A percentile compares a stretch with the other conserved stretches of the same genome.
Evolutionary conservation across 352 stramenopile genomes (phyloP).

Genomic region (Nothophytophthora sp.): DNA sequence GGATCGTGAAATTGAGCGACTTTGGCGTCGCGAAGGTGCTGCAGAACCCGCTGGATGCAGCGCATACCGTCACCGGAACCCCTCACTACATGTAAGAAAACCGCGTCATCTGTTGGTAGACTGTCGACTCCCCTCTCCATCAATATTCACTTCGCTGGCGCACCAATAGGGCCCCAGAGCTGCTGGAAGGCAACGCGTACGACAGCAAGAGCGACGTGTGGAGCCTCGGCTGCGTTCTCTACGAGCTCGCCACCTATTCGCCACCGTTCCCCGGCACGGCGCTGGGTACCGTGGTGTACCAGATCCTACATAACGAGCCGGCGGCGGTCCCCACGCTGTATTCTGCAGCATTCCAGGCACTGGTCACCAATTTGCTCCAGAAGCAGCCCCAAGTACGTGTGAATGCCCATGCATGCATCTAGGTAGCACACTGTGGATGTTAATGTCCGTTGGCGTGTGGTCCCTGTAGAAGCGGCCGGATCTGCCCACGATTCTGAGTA

Average conservation of each 20-base stretch:
- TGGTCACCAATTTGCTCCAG: conserved; percentile 37
- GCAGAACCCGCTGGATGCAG: conserved; percentile 42
- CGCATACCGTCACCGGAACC: conserved; percentile 67
- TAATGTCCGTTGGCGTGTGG: no score
- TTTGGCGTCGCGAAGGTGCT: conserved; percentile 61
- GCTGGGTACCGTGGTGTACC: conserved; percentile 56
- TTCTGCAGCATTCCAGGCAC: conserved; percentile 23
- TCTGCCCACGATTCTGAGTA: conserved; percentile 22
- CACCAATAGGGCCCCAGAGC: conserved; percentile 58
- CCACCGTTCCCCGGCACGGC: conserved; percentile 67
- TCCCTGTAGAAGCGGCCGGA: conserved; percentile 22
- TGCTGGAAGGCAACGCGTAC: conserved; percentile 67
- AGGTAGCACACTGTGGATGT: not conserved
- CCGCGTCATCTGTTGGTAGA: not conserved
- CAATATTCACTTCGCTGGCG: not conserved
- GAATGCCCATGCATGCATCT: not conserved
- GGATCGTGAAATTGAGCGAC: conserved; percentile 74
- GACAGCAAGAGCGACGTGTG: conserved; percentile 79
- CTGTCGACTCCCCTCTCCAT: not conserved
- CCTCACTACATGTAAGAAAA: conserved; percentile 67
- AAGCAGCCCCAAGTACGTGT: conserved; percentile 41
- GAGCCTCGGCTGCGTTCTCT: conserved; percentile 85
- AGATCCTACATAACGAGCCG: conserved; percentile 43
- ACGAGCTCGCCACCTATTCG: conserved; percentile 61
- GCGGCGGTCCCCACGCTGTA: conserved; percentile 27